Percentiles rank a stretch among this genome's conserved stretches.
Conservation (phyloP, 2,329 filamentous ascomycete species). For the Colletotrichum sublineola region DNA sequence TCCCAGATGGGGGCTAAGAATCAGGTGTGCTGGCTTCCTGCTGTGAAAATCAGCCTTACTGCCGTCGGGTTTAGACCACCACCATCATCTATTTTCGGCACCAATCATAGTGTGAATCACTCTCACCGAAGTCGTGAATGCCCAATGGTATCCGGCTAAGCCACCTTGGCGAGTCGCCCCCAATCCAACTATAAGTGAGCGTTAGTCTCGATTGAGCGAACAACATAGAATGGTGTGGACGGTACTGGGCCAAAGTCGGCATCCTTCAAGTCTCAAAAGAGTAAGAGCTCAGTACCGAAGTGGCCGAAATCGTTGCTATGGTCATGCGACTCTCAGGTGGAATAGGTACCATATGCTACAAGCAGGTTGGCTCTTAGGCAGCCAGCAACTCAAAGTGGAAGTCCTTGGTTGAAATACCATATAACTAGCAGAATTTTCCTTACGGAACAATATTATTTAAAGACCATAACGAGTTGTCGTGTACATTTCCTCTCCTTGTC, state of each 20-base stretch:
- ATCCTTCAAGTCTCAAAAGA: neutral
- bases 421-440: no score
- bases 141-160: neutral
- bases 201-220: neutral
- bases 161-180: conserved; percentile 12
- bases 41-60: neutral
- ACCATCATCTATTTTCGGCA: neutral
- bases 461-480: neutral
- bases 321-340: neutral
- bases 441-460: no score
- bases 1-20: neutral
- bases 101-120: neutral
- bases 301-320: neutral
- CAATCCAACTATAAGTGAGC: neutral
- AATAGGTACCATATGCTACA: neutral
- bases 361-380: neutral
- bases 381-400: neutral
- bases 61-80: no score
- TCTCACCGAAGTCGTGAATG: neutral
- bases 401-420: no score
- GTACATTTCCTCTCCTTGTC: neutral
- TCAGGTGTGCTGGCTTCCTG: neutral
- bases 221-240: neutral
- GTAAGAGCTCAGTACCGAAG: neutral
- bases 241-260: neutral